Evolutionary conservation across 768 basidiomycete species (phyloP).

Genomic region (Tylopilus sp.): DNA sequence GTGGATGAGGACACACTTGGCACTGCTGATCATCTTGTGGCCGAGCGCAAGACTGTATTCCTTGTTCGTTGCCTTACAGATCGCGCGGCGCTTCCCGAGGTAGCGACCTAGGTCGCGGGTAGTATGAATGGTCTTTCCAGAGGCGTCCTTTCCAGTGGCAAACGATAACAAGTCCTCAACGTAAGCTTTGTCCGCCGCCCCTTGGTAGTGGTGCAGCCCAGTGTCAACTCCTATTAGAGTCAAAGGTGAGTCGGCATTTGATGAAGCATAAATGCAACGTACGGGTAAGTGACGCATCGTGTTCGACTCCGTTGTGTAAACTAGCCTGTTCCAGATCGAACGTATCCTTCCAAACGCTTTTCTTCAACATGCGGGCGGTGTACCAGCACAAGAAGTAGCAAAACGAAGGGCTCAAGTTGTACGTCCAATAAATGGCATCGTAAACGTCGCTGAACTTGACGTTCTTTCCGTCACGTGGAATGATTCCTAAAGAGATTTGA

Average conservation of each 20-base stretch:
- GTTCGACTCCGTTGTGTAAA: slow-evolving; percentile 16
- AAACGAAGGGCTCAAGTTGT: slow-evolving; percentile 69
- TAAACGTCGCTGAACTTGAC: slow-evolving; percentile 52
- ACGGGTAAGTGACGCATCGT: slow-evolving; percentile 25
- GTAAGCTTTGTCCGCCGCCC: slow-evolving; percentile 44
- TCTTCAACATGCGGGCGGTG: slow-evolving; percentile 55
- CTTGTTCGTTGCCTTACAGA: slow-evolving; percentile 50
- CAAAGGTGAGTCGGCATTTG: neutral
- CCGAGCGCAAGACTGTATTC: slow-evolving; percentile 47
- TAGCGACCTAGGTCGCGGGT: slow-evolving; percentile 54
- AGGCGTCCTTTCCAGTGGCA: slow-evolving; percentile 55
- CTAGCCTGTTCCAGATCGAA: slow-evolving; percentile 52
- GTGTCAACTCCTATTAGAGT: slow-evolving; percentile 50
- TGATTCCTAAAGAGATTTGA: slow-evolving; percentile 27
- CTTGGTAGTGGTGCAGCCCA: slow-evolving; percentile 48
- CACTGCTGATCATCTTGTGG: slow-evolving; percentile 63
- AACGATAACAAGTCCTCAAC: slow-evolving; percentile 54
- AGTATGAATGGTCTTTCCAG: slow-evolving; percentile 50
- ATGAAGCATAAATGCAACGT: neutral
- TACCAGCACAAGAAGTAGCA: slow-evolving; percentile 58
- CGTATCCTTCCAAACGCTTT: slow-evolving; percentile 51
- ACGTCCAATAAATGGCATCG: slow-evolving; percentile 45
- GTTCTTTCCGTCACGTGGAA: slow-evolving; percentile 63
- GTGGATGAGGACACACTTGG: slow-evolving; percentile 48
- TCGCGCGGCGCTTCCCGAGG: slow-evolving; percentile 57